phyloP scores from a whole-genome alignment of 305 asterid genomes.

The Fraxinus xanthoxyloides region DNA sequence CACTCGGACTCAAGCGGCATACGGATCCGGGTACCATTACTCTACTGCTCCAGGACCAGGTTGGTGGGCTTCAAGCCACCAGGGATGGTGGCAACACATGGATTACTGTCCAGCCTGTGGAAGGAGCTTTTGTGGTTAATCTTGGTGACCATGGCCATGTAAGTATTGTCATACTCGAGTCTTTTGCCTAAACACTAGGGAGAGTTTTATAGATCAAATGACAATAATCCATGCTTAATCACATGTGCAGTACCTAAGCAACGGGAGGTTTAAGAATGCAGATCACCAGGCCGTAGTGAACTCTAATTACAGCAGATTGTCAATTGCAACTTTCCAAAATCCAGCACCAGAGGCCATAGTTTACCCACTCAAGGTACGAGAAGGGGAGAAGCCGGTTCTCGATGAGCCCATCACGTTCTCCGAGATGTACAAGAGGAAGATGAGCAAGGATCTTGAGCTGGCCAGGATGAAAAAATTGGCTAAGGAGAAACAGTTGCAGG shows the following conservation, averaged over 20 bases:
- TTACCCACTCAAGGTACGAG: constrained; percentile 62
- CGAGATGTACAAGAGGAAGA: constrained; percentile 82
- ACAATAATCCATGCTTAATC: not conserved
- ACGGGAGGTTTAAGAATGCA: constrained; percentile 91
- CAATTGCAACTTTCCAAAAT: constrained; percentile 83
- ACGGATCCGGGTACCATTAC: constrained; percentile 94
- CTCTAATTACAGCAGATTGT: constrained; percentile 61
- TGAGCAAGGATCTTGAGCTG: constrained; percentile 65
- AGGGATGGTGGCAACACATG: constrained; percentile 75
- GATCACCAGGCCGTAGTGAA: constrained; percentile 93
- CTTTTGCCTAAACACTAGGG: not conserved
- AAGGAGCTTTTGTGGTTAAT: constrained; percentile 85
- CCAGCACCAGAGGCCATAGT: constrained; percentile 70
- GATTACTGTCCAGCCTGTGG: constrained; percentile 84
- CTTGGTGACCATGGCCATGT: constrained; percentile 89
- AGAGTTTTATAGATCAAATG: not conserved
- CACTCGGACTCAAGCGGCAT: constrained; percentile 79
- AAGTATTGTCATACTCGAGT: constrained; percentile 18
- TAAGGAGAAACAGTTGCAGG: constrained; percentile 35
- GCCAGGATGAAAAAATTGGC: constrained; percentile 60
- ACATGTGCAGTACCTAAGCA: constrained; percentile 66
- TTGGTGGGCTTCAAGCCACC: constrained; percentile 92
- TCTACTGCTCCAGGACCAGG: constrained; percentile 72
- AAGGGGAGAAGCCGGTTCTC: constrained; percentile 54
- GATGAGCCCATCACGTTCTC: constrained; percentile 52